Evolutionary conservation across 495 filamentous ascomycete genomes (phyloP), one percentile per base, ranked within the genome.

Genomic region (Penicillium ochrochloron): DNA sequence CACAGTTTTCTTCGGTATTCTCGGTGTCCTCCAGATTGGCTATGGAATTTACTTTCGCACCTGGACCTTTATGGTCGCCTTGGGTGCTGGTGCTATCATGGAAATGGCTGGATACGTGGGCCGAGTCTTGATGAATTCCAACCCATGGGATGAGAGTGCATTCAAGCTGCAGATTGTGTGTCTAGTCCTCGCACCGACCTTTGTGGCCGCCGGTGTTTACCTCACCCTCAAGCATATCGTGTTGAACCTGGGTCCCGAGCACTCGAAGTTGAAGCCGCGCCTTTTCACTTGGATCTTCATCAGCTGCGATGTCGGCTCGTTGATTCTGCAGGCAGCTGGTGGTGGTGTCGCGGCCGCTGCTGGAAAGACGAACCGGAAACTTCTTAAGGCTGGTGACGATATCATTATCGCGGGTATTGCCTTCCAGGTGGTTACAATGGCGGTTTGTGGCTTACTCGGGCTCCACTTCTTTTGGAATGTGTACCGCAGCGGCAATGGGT

Each of bases 401-500:
- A 84, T 89, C 59, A 91, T 90, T 69, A 87, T 93, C 54, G 83
- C 88, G 11, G 89, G 90, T 70, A 89, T 93, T 64, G 79, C 84
- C 8, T 84, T 88, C 73, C 90, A 93, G 80, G 89, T 89, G 35
- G 80, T 77, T 7, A 90, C 89, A 3, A 79, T 92, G 74, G 65
- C 76, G 35, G 75, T 83, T 29, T 92, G 89, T 70, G 86, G 84
- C 11, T 7, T 74, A 9, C 59, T 85, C 10, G 81, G 70, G n/a
- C 55, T 73, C 33, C 79, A 86, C 31, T 90, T 86, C 65, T 85
- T 76, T 58, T 41, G 79, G 23, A 69, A 81, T 6, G 75, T 85
- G 0, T 68, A 59, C 59, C 75, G 66, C 46, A 77, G 77, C 59
- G 75, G 81, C 8, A 61, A 65, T 27, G 66, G 71, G 5, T 64